A percentile compares a stretch with the other conserved stretches of the same genome.
Evolutionary conservation across 306 rosid species (phyloP).

Genomic region (apple (Malus domestica)): ASM211411v1 NC_041793.1:44030001-44030500

Average conservation of each 20-base stretch:
- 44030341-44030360: no score
- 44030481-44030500: neutral
- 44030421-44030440: no score
- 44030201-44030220: constrained; percentile 17
- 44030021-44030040: constrained; percentile 62
- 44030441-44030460: no score
- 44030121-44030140: constrained; percentile 4
- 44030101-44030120: constrained; percentile 25
- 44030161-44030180: constrained; percentile 4
- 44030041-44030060: constrained; percentile 86
- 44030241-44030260: neutral
- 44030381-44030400: no score
- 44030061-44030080: constrained; percentile 58
- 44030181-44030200: constrained; percentile 7
- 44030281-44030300: no score
- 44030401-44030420: no score
- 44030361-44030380: neutral
- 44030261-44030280: neutral
- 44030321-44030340: neutral
- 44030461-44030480: neutral
- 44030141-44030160: neutral
- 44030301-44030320: neutral
- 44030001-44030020: constrained; percentile 89
- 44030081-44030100: constrained; percentile 63
- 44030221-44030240: neutral